Evolutionary conservation across 2,329 filamentous ascomycete species (phyloP), one percentile per base, ranked within the genome.

Genomic region (Trichoderma breve): DNA sequence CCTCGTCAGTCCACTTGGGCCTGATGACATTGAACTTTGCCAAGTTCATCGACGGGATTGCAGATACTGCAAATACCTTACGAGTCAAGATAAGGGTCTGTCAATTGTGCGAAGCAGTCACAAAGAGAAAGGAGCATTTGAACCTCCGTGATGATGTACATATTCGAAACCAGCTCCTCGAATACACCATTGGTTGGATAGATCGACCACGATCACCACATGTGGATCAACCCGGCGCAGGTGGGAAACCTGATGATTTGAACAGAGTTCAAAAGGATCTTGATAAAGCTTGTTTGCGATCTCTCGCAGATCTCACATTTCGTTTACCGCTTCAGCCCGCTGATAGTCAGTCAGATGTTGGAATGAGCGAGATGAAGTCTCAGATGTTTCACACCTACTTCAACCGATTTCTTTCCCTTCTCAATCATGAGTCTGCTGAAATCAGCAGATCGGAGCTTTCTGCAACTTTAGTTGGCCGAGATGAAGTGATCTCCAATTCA

Each of bases 301-400:
- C 88, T 55, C 83, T 92, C n/a, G 87, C 89, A 4, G 89, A 90
- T 74, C 83, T 92, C 30, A 91, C 90, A 0, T 91, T 89, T 77
- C 87, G 90, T 12, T 82, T 92, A 5, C 90, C 90, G 18, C 81
- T 92, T 15, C 90, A 92, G 74, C 89, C 90, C 1, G 86, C 86
- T 1, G 90, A 92, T 67, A 88, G 87, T 6, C 89, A 91, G 74
- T 89, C 85, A 14, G 90, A 92, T 79, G 89, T 88, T 1, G 88
- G 89, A 58, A 89, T 88, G 68, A 91, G 89, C 74, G 90, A 92
- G 78, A 84, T 90, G 67, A 92, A 92, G 77, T 90, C 89, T 1
- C 88, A 92, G 76, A 90, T 92, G 87, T 92, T 92, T 76, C 89
- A 91, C 73, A 89, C 87, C 7, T 92, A 92, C 78, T 92, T 92